Evolutionary conservation across 1,139 yeast species (phyloP), one percentile per base, ranked within the genome.

Genomic region (Eremothecium gossypii): DNA sequence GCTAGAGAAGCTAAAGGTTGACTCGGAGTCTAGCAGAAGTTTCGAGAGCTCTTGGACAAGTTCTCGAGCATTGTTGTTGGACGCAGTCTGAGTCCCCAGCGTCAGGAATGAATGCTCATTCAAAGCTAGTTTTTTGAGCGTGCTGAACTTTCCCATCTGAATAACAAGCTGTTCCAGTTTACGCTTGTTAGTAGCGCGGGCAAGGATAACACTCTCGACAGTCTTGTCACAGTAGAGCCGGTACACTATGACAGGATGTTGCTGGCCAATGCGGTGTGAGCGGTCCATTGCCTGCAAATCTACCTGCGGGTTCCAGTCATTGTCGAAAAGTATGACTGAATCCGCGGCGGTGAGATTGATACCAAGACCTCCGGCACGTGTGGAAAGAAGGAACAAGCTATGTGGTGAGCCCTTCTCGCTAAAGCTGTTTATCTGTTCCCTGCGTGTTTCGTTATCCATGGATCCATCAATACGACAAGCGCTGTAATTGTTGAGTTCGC

Each of bases 241-340:
- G 57, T 77, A 85, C 1, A 91, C 76, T 36, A 85, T 71, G 2
- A 87, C 95, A 0, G 96, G 96, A 42, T 74, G 77, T 1, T 67
- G 70, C 61, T 91, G 98, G 0, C 98, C 97, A 44, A 91, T 85
- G 57, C 98, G 70, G 60, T 91, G 97, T 10, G 85, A 94, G 45
- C 98, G 71, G 57, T 89, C 97, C 76, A 91, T 91, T 0, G 97
- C 97, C 60, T 91, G 98, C 40, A 87, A 66, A 61, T 91, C 97
- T 52, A 86, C 89, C 58, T 91, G 97, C 0, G 98, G 98, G 55
- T 91, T 91, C 96, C 97, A 89, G 59, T 91, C 97, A 46, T 85
- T 83, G 57, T 91, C 98, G 58, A 85, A 87, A 11, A 91, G 57
- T 3, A 91, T 76, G 1, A 91, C 97, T 0, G 95, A 82, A 53